Base-by-base conservation (phyloP, 768 basidiomycete genomes). In the Pulveroboletus sp. region DNA sequence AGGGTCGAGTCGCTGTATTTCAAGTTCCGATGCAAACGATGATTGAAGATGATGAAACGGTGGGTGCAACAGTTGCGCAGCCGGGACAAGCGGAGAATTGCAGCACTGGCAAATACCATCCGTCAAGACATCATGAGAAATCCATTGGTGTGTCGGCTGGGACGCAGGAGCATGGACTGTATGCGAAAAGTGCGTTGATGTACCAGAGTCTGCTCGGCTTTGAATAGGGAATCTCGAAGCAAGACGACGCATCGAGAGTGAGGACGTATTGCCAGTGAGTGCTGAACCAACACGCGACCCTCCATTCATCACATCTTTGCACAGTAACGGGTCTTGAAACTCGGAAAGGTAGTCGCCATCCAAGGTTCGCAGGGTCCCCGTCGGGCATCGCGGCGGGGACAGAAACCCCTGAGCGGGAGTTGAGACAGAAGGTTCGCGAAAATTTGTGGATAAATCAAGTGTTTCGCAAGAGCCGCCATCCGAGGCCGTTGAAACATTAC, bases 181-280 rank as follows among this genome's bases (percentile, higher is more conserved):
- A 23, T 47, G 47, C 47, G 51, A 36, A 50, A 55, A 24, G 24
- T 53, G 38, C 16, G 32, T 34, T 23, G 46, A 34, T 32, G 58
- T 51, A 45, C 57, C 60, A 13, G 53, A 49, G 14, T 60, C 59
- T 37, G 53, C 35, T 41, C 58, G 53, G 32, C 45, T 46, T 10
- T 63, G 50, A 17, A 45, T 33, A 38, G 71, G 60, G 36, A 60
- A 56, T 20, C 67, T 69, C 16, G 67, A 63, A 40, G 65, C 51
- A 31, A 67, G 54, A 17, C 63, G 68, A n/a, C 63, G 61, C 47
- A 56, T 62, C 19, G 72, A 66, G 51, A 66, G 59, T 33, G 67
- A 68, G 32, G 58, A 50, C 29, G 49, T 48, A 49, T 60, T 49
- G 27, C 53, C 29, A 23, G 48, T 49, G 9, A 50, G 48, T n/a